These are phyloP conservation scores for Amylocarpus encephaloides DNA, from an alignment of 2,329 filamentous ascomycete genomes.

Conservation along the genomic window DNA sequence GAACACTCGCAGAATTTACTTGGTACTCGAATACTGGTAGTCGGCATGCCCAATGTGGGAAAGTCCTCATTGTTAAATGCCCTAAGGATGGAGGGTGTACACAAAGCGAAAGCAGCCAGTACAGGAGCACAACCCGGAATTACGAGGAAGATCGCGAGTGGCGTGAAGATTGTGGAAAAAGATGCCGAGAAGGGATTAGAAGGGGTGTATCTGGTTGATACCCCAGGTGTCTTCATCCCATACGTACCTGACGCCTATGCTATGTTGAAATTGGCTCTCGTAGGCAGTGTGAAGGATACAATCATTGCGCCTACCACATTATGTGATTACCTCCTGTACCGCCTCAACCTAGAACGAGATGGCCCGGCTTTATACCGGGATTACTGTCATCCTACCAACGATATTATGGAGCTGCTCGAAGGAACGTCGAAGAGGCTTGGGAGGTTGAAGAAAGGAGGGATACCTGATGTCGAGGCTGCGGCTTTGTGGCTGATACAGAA, in stretches of 20 bases:
- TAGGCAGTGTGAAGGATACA: conserved; percentile 84
- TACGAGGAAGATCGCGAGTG: conserved; percentile 75
- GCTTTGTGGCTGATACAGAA: conserved; percentile 75
- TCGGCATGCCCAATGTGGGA: conserved; percentile 97
- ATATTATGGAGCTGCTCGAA: conserved; percentile 66
- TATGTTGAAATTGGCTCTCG: conserved; percentile 93
- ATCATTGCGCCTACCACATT: conserved; percentile 71
- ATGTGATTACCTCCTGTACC: conserved; percentile 85
- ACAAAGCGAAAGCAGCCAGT: conserved; percentile 61
- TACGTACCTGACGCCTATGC: conserved; percentile 78
- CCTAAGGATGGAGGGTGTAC: conserved; percentile 63
- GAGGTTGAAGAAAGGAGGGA: conserved; percentile 65
- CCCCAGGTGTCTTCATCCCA: conserved; percentile 90
- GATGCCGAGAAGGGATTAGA: conserved; percentile 38
- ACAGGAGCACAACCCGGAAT: conserved; percentile 87
- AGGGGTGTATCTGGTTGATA: conserved; percentile 76
- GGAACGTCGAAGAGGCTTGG: conserved; percentile 69
- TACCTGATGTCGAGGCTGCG: conserved; percentile 63
- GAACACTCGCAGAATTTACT: conserved; percentile 55
- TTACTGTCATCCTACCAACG: conserved; percentile 72
- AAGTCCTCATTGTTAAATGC: conserved; percentile 93
- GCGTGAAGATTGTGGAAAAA: conserved; percentile 69
- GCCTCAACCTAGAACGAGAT: conserved; percentile 54
- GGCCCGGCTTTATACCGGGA: conserved; percentile 30
- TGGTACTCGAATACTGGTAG: conserved; percentile 77